These are phyloP conservation scores for Metschnikowia continentalis DNA, from an alignment of 805 yeast species.

Conservation along the genomic window DNA sequence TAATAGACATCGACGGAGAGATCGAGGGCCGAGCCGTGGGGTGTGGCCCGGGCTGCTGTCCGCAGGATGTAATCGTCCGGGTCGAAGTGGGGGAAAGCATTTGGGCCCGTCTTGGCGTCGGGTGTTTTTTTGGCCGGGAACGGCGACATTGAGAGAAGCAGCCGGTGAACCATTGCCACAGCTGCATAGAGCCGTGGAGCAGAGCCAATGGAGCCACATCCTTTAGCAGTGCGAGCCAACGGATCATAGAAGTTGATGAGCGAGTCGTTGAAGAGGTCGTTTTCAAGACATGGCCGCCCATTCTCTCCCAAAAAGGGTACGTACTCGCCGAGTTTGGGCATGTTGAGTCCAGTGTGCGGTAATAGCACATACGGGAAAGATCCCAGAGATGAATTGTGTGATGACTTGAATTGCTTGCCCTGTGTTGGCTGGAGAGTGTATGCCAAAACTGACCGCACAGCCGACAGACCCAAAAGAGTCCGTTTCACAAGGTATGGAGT, in stretches of 20 bases:
- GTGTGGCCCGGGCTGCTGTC: constrained; percentile 4
- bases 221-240: constrained; percentile 52
- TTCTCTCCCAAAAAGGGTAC: neutral
- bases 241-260: constrained; percentile 62
- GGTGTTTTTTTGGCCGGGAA: neutral
- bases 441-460: constrained; percentile 59
- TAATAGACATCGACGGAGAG: constrained; percentile 51
- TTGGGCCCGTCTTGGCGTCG: neutral
- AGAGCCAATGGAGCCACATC: constrained; percentile 55
- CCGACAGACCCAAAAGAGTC: constrained; percentile 55
- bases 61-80: constrained; percentile 10
- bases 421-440: constrained; percentile 46
- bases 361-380: neutral
- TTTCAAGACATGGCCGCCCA: constrained; percentile 21
- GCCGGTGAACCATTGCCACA: constrained; percentile 38
- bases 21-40: constrained; percentile 24
- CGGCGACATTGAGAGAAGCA: constrained; percentile 20
- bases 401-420: constrained; percentile 23
- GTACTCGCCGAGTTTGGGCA: neutral
- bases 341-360: no score
- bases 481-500: constrained; percentile 33
- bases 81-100: constrained; percentile 12
- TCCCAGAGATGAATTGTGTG: neutral
- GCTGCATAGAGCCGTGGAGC: constrained; percentile 59
- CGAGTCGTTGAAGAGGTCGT: constrained; percentile 59